Base-by-base conservation (phyloP, 108 stramenopile genomes). In the Asterionellopsis glacialis region DNA sequence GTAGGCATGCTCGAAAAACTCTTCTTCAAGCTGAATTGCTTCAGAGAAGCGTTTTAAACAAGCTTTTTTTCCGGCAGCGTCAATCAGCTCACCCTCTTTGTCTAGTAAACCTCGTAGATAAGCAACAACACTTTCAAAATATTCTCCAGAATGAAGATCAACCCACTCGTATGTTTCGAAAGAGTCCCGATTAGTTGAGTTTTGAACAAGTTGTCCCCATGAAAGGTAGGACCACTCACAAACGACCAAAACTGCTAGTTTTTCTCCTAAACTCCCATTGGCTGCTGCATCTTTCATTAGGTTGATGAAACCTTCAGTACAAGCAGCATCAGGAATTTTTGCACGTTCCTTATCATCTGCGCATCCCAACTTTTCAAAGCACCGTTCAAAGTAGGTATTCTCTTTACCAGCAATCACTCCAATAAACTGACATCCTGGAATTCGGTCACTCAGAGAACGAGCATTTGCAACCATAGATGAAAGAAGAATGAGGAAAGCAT, bases 1-100 rank as follows among this genome's bases (percentile, higher is more conserved):
- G 63, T 84, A 84, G 21, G 80, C 80, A 56, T 68, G 63, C 14
- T 86, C 79, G 58, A 86, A 86, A 49, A 86, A 86, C 18, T 86
- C 84, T 48, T 80, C 73, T 57, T 86, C 84, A 9, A 82, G 53
- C 45, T 82, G 76, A 33, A 86, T 55, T 1, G 84, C 76, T 61
- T 65, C 59, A 22, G 78, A 26, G 66, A 86, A 86, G n/a, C 76
- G 61, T 1, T 52, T 18, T 40, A 68, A 63, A 42, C 73, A 77
- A 15, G 64, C 65, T 44, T 57, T 40, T 28, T 59, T 64, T 0
- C 56, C 82, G 11, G 49, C 65, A 0, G 65, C 68, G 40, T 76
- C 64, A 10, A 69, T 45, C 21, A 70, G 15, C 14, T 50, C 51
- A 28, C 78, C 84, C 61, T 86, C 84, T 28, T 62, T 70, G 55